Evolutionary conservation across 208 protist species (phyloP).

Genomic region (Trichomonas gallinae): DNA sequence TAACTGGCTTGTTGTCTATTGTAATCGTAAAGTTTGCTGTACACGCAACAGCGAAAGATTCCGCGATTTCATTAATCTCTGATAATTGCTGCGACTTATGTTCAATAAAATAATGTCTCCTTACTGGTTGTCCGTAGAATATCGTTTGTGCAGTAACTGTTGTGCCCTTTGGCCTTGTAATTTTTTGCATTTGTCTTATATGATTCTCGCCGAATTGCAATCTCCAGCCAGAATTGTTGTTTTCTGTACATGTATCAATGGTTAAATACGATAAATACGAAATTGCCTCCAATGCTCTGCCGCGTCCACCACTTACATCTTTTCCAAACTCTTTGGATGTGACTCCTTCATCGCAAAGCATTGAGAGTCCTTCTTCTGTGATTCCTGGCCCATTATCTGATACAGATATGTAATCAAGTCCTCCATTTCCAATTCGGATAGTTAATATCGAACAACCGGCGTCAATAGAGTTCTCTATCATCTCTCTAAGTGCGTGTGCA

Average conservation of each 20-base stretch:
- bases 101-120: background rate
- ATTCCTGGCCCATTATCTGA: background rate
- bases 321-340: conserved; percentile 9
- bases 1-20: background rate
- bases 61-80: background rate
- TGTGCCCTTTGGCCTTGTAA: background rate
- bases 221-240: background rate
- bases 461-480: background rate
- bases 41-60: background rate
- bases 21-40: background rate
- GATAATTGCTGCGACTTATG: background rate
- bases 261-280: background rate
- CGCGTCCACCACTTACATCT: background rate
- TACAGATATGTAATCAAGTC: background rate
- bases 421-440: background rate
- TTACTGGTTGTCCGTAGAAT: background rate
- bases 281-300: background rate
- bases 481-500: background rate
- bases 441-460: background rate
- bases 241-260: background rate
- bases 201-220: background rate
- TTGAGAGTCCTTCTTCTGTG: background rate
- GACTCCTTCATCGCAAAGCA: background rate
- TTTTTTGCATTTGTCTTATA: background rate
- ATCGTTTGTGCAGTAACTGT: background rate